These are phyloP conservation scores for Lactarius sanguifluus DNA, from an alignment of 768 basidiomycete genomes.

Conservation along the genomic window DNA sequence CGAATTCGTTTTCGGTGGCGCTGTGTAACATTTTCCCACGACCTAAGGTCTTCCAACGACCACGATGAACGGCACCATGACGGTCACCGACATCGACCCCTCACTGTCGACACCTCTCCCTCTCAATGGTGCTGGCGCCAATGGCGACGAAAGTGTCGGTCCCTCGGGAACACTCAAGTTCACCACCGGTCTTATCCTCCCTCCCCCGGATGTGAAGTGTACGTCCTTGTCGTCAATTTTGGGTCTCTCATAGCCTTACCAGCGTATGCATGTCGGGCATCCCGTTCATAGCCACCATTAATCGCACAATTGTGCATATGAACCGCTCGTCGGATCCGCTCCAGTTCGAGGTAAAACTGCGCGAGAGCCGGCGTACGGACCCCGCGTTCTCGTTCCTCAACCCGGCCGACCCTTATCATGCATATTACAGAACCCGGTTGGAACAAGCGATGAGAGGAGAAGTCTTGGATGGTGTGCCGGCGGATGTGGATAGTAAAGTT, in stretches of 20 bases:
- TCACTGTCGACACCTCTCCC: conserved; percentile 27
- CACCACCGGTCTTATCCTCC: conserved; percentile 86
- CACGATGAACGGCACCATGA: conserved; percentile 28
- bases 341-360: conserved; percentile 94
- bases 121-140: conserved; percentile 45
- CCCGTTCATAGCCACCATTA: conserved; percentile 73
- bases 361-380: conserved; percentile 93
- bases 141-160: conserved; percentile 43
- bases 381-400: conserved; percentile 99
- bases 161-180: conserved; percentile 47
- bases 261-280: background rate
- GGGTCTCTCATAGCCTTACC: conserved; percentile 10
- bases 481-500: conserved; percentile 26
- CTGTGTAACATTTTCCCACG: conserved; percentile 21
- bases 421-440: conserved; percentile 93
- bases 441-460: conserved; percentile 80
- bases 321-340: conserved; percentile 92
- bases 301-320: conserved; percentile 89
- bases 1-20: background rate
- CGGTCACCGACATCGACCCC: background rate
- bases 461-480: conserved; percentile 56
- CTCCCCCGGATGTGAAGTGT: conserved; percentile 96
- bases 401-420: conserved; percentile 96
- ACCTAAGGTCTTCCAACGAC: conserved; percentile 18
- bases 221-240: conserved; percentile 34